A percentile compares a stretch with the other conserved stretches of the same genome.
phyloP scores from a whole-genome alignment of 768 basidiomycete genomes.

The Rhizopogon vesiculosus region DNA sequence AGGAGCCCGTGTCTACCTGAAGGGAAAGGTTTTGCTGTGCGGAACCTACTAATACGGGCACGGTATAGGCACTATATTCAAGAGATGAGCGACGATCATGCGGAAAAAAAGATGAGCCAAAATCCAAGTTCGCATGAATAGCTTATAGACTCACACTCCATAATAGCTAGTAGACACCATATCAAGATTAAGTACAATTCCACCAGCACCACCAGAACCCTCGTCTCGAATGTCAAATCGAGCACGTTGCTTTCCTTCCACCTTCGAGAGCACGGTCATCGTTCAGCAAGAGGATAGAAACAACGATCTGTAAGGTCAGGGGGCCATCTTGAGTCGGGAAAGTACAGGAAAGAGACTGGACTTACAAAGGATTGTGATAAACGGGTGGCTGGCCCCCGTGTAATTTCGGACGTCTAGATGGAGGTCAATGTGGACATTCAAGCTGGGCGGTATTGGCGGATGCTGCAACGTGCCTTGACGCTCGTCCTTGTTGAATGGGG shows the following conservation, averaged over 20 bases:
- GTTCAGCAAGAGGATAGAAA: background rate
- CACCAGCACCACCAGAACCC: conserved; percentile 45
- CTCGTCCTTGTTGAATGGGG: background rate
- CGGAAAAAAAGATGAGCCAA: background rate
- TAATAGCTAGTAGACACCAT: conserved; percentile 49
- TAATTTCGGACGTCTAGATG: background rate
- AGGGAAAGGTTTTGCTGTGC: conserved; percentile 48
- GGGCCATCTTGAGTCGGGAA: background rate
- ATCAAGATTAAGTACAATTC: conserved; percentile 54
- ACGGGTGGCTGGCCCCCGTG: background rate
- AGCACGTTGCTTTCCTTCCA: conserved; percentile 9
- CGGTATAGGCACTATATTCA: conserved; percentile 54
- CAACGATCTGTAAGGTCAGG: background rate
- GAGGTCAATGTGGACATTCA: background rate
- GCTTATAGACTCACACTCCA: conserved; percentile 49
- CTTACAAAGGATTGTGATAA: background rate
- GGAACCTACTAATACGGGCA: conserved; percentile 53
- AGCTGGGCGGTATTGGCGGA: background rate
- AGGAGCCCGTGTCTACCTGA: conserved; percentile 80
- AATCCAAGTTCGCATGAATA: background rate
- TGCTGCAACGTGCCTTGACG: background rate
- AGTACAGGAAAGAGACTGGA: background rate
- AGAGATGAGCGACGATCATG: background rate
- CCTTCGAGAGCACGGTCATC: background rate
- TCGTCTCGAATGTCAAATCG: conserved; percentile 21